A percentile compares a stretch with the other conserved stretches of the same genome.
phyloP scores from a whole-genome alignment of 1,284 basidiomycete genomes.

The Cerrena zonata region DNA sequence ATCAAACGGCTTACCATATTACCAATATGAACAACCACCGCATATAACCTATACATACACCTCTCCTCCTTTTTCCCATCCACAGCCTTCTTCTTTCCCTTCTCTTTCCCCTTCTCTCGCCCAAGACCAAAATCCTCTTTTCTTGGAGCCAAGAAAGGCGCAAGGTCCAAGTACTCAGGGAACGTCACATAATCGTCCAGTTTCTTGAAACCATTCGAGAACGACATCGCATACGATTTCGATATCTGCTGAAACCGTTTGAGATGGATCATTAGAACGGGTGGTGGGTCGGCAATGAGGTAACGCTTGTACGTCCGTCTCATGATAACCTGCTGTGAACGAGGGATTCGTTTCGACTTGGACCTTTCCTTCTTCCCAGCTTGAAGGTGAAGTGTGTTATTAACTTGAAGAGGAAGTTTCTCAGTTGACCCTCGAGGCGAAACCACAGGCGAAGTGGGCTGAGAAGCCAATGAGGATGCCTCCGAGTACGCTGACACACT shows the following conservation, averaged over 20 bases:
- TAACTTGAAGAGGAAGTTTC: slow-evolving; percentile 12
- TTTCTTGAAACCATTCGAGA: slow-evolving; percentile 71
- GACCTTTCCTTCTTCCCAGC: neutral
- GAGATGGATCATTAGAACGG: slow-evolving; percentile 85
- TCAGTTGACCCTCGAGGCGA: slow-evolving; percentile 28
- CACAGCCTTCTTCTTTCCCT: slow-evolving; percentile 25
- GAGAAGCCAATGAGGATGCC: slow-evolving; percentile 39
- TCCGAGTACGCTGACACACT: slow-evolving; percentile 25
- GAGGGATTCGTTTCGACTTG: slow-evolving; percentile 25
- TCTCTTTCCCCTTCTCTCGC: slow-evolving; percentile 30
- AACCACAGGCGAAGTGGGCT: slow-evolving; percentile 28
- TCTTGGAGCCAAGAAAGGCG: slow-evolving; percentile 80
- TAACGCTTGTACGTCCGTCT: slow-evolving; percentile 89
- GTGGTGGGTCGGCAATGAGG: slow-evolving; percentile 80
- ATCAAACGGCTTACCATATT: slow-evolving; percentile 59
- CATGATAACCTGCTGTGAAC: slow-evolving; percentile 63
- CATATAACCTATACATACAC: slow-evolving; percentile 71
- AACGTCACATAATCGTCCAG: slow-evolving; percentile 85
- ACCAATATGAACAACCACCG: slow-evolving; percentile 87
- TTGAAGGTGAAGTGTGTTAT: neutral
- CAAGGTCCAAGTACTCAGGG: slow-evolving; percentile 78
- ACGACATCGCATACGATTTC: slow-evolving; percentile 45
- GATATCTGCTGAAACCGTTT: slow-evolving; percentile 85
- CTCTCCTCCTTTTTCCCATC: slow-evolving; percentile 36
- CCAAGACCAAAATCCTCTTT: slow-evolving; percentile 62